phyloP scores from a whole-genome alignment of 352 stramenopile species.

The Phytophthora crassamura region DNA sequence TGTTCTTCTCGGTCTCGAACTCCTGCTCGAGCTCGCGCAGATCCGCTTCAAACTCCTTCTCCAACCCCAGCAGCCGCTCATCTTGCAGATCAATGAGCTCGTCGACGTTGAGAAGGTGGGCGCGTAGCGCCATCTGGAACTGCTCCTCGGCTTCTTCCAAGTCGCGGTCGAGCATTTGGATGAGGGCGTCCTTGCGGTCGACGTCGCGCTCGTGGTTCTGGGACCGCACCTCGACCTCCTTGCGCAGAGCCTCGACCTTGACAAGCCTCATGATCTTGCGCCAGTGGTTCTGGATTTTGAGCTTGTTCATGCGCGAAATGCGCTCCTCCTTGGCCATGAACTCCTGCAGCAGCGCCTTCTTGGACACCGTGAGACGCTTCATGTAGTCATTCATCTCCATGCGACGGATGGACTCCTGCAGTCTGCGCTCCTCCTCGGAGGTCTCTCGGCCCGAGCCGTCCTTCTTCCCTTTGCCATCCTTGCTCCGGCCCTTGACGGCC shows the following conservation, averaged over 20 bases:
- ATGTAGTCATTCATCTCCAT: conserved; percentile 90
- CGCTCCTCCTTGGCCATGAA: conserved; percentile 79
- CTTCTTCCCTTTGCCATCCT: conserved; percentile 69
- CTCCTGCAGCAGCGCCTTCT: conserved; percentile 78
- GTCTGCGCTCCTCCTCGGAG: conserved; percentile 72
- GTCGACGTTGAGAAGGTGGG: conserved; percentile 92
- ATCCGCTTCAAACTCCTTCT: conserved; percentile 93
- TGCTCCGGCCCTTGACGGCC: conserved; percentile 80
- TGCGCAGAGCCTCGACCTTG: conserved; percentile 92
- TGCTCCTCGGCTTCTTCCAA: conserved; percentile 95
- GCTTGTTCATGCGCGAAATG: conserved; percentile 83
- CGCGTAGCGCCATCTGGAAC: conserved; percentile 91
- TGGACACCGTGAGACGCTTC: conserved; percentile 81
- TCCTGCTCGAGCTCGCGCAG: conserved; percentile 84
- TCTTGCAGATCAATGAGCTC: conserved; percentile 93
- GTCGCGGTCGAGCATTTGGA: conserved; percentile 95
- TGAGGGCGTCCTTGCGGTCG: conserved; percentile 94
- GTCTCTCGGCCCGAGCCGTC: conserved; percentile 51
- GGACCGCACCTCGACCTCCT: conserved; percentile 92
- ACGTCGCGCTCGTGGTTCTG: conserved; percentile 97
- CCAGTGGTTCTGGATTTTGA: conserved; percentile 96
- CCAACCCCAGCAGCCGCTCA: conserved; percentile 83
- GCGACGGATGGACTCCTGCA: conserved; percentile 80
- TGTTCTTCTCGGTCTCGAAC: conserved; percentile 86
- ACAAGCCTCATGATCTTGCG: conserved; percentile 96